Evolutionary conservation across 73 alveolate species (phyloP).

Genomic region (Paramecium pentaurelia): DNA sequence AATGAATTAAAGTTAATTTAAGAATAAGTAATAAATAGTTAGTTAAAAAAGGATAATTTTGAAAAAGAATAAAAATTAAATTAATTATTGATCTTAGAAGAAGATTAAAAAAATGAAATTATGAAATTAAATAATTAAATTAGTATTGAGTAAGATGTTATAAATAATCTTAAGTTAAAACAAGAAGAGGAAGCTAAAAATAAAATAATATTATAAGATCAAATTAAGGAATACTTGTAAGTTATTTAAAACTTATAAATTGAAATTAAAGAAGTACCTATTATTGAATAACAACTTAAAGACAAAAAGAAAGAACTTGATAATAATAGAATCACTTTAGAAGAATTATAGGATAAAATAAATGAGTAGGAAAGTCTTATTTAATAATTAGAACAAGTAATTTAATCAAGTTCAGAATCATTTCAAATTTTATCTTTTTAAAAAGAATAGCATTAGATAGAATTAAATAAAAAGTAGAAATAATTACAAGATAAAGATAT

Average conservation of each 20-base stretch:
- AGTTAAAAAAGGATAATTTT: neutral
- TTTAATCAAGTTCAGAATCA: neutral
- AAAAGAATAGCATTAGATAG: neutral
- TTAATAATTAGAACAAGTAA: neutral
- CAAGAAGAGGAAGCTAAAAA: neutral
- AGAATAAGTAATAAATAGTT: neutral
- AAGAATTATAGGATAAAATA: neutral
- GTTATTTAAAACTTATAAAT: neutral
- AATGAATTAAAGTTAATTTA: neutral
- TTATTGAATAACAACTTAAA: neutral
- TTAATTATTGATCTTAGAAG: neutral
- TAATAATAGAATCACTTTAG: neutral
- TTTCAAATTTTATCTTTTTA: neutral
- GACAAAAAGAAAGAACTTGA: neutral
- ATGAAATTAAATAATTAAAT: neutral
- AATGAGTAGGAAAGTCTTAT: neutral
- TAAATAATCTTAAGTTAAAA: neutral
- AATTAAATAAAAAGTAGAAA: neutral
- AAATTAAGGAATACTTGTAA: neutral
- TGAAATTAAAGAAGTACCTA: neutral
- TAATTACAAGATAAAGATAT: neutral
- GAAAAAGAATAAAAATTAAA: neutral
- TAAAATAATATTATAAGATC: neutral
- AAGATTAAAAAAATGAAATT: neutral
- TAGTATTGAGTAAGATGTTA: neutral